Evolutionary conservation across 306 rosid species (phyloP).

Genomic region (Alnus glutinosa): DNA sequence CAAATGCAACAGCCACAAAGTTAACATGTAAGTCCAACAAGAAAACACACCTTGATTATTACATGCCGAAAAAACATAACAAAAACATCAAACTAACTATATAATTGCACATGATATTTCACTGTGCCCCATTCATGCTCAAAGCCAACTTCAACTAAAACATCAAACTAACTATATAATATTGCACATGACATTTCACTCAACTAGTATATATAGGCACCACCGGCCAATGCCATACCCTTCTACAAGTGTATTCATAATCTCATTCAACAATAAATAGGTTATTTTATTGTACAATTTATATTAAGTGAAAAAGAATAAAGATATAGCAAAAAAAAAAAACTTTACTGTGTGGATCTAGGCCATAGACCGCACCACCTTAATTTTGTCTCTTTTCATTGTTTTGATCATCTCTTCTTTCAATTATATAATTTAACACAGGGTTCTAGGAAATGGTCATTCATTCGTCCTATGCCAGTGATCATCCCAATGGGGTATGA

Average conservation of each 20-base stretch:
- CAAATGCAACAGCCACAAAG: neutral
- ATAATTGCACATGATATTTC: neutral
- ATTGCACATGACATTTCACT: too few relatives aligned
- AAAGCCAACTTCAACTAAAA: neutral
- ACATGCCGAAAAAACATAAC: neutral
- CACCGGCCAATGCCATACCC: conserved; percentile 42
- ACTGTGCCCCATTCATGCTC: too few relatives aligned
- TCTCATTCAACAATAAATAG: too few relatives aligned
- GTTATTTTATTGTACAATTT: too few relatives aligned
- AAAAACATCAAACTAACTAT: neutral
- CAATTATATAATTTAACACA: neutral
- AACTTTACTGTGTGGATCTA: too few relatives aligned
- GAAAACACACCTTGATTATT: too few relatives aligned
- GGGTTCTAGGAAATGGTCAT: conserved; percentile 30
- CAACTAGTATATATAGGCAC: neutral
- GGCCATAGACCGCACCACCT: too few relatives aligned
- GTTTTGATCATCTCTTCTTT: too few relatives aligned
- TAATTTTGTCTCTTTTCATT: too few relatives aligned
- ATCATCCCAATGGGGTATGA: conserved; percentile 33
- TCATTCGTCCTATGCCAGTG: conserved; percentile 19
- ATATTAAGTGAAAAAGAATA: too few relatives aligned
- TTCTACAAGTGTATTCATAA: neutral
- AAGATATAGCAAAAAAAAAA: too few relatives aligned
- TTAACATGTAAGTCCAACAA: neutral
- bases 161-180: too few relatives aligned